Evolutionary conservation across 2,329 filamentous ascomycete species (phyloP).

Genomic region (Dactylellina sp.): DNA sequence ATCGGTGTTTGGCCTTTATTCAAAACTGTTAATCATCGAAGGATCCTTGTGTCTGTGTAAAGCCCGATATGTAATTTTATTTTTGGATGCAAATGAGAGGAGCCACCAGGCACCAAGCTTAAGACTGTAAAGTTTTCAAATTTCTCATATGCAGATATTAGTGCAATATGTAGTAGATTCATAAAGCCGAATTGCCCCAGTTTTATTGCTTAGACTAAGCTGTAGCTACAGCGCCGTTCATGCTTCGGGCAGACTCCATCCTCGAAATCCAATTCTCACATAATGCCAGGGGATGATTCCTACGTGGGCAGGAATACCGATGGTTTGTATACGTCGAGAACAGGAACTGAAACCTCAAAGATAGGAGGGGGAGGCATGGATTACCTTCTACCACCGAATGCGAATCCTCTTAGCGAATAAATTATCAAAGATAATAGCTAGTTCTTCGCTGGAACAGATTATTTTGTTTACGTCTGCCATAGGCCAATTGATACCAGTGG

Average conservation of each 20-base stretch:
- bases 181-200: background rate
- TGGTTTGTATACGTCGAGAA: background rate
- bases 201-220: background rate
- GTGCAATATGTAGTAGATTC: too few species aligned
- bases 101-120: too few species aligned
- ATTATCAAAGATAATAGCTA: constrained; percentile 22
- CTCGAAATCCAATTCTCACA: constrained; percentile 15
- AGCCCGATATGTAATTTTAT: background rate
- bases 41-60: too few species aligned
- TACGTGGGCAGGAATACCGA: background rate
- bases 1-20: background rate
- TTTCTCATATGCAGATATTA: too few species aligned
- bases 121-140: too few species aligned
- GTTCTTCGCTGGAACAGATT: constrained; percentile 23
- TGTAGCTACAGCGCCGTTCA: background rate
- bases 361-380: background rate
- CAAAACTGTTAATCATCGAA: too few species aligned
- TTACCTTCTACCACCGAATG: background rate
- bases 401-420: constrained; percentile 23
- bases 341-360: background rate
- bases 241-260: constrained; percentile 10
- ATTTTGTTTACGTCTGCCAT: constrained; percentile 46
- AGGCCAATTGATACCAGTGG: constrained; percentile 11
- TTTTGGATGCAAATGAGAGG: background rate
- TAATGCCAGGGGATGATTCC: background rate